Evolutionary conservation across 1,284 basidiomycete species (phyloP), one percentile per base, ranked within the genome.

Genomic region (Abortiporus biennis): DNA sequence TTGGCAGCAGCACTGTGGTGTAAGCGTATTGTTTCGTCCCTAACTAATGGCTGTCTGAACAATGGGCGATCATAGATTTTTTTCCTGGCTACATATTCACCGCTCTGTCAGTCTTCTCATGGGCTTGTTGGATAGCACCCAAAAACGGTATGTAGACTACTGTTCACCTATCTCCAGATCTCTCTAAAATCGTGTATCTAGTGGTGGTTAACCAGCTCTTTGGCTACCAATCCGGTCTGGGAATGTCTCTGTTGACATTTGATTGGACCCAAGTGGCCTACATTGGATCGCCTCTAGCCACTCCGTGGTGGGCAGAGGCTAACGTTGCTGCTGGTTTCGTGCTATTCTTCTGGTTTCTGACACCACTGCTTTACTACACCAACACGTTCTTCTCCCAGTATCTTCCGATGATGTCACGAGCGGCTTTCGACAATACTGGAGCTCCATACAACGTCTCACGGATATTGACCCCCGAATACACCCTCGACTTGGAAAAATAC

Each of bases 191-290:
- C n/a, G 22, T n/a, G n/a, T n/a, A 19, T 29, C 2, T 15, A 50
- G 56, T 83, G 24, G 77, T 80, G 37, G 78, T 95, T 50, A 95
- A 96, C 62, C 69, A 78, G 21, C 67, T 94, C 16, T 93, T 95
- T 57, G 92, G 92, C 20, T 78, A 78, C 17, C 69, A 68, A 46
- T 72, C 70, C 21, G 88, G 88, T 21, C 66, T 92, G 45, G 92
- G 93, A 3, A 87, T 96, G 81, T 72, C 65, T 4, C 51, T 67
- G 36, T 57, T 66, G 22, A 67, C 67, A 16, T 64, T 69, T 40
- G 68, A 71, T 51, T 68, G 67, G 67, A 61, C 59, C 21, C 44
- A 61, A 46, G 56, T 58, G 36, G 51, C 57, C 33, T 59, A 55
- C 47, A 57, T 59, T 33, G 55, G 54, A 27, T 61, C 59, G 1